Evolutionary conservation across 345 rosid species (phyloP), one percentile per base, ranked within the genome.

Genomic region (Citrus glauca): DNA sequence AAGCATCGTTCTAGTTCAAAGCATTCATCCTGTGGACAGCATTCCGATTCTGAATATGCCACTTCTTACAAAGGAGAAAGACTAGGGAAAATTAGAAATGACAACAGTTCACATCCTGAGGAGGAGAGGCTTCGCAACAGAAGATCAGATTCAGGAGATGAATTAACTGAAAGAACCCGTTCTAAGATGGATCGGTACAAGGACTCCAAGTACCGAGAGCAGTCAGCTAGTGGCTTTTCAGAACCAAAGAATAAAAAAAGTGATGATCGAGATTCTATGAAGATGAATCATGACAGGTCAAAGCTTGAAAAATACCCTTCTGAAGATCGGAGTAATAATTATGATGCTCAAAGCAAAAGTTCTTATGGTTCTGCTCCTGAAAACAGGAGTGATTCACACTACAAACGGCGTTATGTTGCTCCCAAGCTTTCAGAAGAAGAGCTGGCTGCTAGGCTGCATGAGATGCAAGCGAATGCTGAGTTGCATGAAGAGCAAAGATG

Each of bases 401-500:
- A 82, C 67, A 92, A 79, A 83, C 83, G 85, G 0, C 77, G 85
- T 55, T 79, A 66, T 68, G 84, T 63, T 61, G 83, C 90, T 14
- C 80, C 93, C 33, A 94, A 96, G 76, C 85, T 96, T 63, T 82
- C 98, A 40, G 98, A 90, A 84, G 95, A 91, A 79, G 98, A 96
- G 79, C 88, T 92, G 83, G 94, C 93, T 74, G 94, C 95, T 61
- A 92, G 84, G 83, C 82, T 96, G 66, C 80, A 71, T 74, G 91
- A 89, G 86, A 94, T 96, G 99, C 97, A 90, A 84, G 80, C 55
- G 78, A 90, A 94, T 84, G 99, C 98, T 50, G 94, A 91, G 87
- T 80, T 94, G 82, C 97, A 96, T 17, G 98, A 94, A 76, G 98
- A 92, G 75, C 97, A 94, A 68, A 92, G 99, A 79, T 94, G 97